phyloP scores from a whole-genome alignment of 495 filamentous ascomycete species.

The Aspergillus mulundensis region DNA sequence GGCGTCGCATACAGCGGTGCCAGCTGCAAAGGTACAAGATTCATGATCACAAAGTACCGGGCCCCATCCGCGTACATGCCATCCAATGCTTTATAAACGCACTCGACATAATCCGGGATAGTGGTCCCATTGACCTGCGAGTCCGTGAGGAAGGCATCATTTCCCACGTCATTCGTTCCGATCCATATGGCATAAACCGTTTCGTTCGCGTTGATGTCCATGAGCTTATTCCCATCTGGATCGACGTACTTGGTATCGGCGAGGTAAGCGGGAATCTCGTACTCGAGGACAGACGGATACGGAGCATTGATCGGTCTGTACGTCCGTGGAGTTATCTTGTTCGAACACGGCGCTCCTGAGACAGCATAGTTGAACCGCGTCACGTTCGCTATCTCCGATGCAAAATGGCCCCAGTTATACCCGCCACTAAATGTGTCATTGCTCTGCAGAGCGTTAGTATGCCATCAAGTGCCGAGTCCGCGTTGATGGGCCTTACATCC shows the following conservation, averaged over 20 bases:
- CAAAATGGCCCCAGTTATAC: constrained; percentile 63
- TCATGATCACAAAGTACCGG: constrained; percentile 65
- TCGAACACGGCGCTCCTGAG: constrained; percentile 64
- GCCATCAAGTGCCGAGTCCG: too few species aligned
- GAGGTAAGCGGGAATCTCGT: constrained; percentile 66
- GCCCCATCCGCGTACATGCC: constrained; percentile 59
- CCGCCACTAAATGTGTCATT: constrained; percentile 57
- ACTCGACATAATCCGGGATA: constrained; percentile 59
- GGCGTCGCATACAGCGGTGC: constrained; percentile 55
- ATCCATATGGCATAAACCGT: constrained; percentile 75
- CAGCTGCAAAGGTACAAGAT: constrained; percentile 58
- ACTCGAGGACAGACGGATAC: constrained; percentile 61
- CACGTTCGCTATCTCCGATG: constrained; percentile 48
- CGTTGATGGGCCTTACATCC: too few species aligned
- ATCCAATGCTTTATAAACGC: constrained; percentile 57
- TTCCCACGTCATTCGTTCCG: constrained; percentile 72
- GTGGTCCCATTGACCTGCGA: constrained; percentile 53
- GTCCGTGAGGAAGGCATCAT: constrained; percentile 58
- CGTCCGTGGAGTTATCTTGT: constrained; percentile 54
- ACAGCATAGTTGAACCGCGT: constrained; percentile 73
- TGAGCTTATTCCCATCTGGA: constrained; percentile 43
- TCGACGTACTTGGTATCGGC: constrained; percentile 49
- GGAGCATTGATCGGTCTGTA: constrained; percentile 42
- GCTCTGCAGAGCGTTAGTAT: constrained; percentile 14
- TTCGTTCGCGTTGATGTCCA: constrained; percentile 46